Evolutionary conservation across 495 filamentous ascomycete species (phyloP), one percentile per base, ranked within the genome.

Genomic region (Aspergillus carlsbadensis): DNA sequence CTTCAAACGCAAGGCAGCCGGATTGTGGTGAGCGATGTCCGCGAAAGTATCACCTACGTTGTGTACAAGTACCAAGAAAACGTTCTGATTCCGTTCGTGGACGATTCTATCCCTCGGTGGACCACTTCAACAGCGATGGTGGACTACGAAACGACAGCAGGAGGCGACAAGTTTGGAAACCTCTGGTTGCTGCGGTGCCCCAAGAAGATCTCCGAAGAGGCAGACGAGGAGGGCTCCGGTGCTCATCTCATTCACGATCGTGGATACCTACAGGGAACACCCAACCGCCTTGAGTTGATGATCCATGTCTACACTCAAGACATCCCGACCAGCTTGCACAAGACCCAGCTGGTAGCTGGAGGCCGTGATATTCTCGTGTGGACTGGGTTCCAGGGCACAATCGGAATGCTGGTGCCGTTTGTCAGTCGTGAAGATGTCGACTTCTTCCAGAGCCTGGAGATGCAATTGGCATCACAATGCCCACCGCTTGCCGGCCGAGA

Each of bases 141-240:
- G 1, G 95, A 99, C 67, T 99, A 99, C 72, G 94, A 98, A 67
- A 96, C 93, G 1, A 85, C 88, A 15, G 94, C 91, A 10, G 94
- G 92, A 33, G 95, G 95, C 39, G 95, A 99, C 74, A 96, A 96
- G 67, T 99, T 99, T 58, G 95, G 95, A 42, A 98, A 98, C 62
- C 65, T 99, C 2, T 98, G 91, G 91, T 80, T 98, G 35, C 68
- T 98, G 53, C 88, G 95, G 10, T 93, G 89, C 62, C 91, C 95
- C 0, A 81, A 85, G 57, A 93, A 96, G 68, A 84, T 86, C 2
- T 93, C 88, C 0, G 90, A 93, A 49, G 88, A 95, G 64, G 83
- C 88, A 1, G 94, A 99, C 64, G 95, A 98, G 71, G 91, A 96
- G 56, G 90, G 89, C 40, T 90, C 90, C 5, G 92, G 92, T 18